Conservation (phyloP, 306 rosid species). For the Cicer judaicum region DNA sequence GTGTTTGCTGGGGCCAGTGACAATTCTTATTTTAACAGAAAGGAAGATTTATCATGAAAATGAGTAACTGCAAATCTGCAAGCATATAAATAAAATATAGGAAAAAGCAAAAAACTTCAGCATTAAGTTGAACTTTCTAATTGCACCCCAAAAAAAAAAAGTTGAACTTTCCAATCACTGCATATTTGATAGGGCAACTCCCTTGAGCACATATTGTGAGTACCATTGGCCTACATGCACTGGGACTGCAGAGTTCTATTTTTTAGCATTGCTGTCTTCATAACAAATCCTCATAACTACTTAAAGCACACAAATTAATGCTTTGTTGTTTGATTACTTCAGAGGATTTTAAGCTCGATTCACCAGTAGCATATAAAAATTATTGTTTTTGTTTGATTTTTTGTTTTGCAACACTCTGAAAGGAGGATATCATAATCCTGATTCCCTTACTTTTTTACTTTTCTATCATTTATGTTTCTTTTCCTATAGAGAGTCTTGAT, state of each 20-base stretch:
- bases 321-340: slow-evolving; percentile 26
- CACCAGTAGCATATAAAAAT: not conserved
- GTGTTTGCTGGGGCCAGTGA: slow-evolving; percentile 5
- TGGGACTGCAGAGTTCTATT: slow-evolving; percentile 1
- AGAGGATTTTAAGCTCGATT: slow-evolving; percentile 14
- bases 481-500: slow-evolving; percentile 3
- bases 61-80: slow-evolving; percentile 2
- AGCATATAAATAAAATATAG: slow-evolving; percentile 21
- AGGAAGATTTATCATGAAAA: slow-evolving; percentile 11
- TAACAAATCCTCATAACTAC: not conserved
- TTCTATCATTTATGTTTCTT: not conserved
- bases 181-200: slow-evolving; percentile 23
- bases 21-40: slow-evolving; percentile 9
- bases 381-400: not conserved
- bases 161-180: not conserved
- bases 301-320: not conserved
- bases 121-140: not conserved
- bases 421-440: slow-evolving; percentile 27
- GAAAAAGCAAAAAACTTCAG: not conserved
- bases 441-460: slow-evolving; percentile 4
- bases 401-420: slow-evolving; percentile 13
- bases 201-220: not conserved
- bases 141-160: not conserved
- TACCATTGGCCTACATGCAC: not conserved
- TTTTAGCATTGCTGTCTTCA: slow-evolving; percentile 10